These are phyloP conservation scores for Claviceps sp. DNA, from an alignment of 2,329 filamentous ascomycete genomes.

Conservation along the genomic window DNA sequence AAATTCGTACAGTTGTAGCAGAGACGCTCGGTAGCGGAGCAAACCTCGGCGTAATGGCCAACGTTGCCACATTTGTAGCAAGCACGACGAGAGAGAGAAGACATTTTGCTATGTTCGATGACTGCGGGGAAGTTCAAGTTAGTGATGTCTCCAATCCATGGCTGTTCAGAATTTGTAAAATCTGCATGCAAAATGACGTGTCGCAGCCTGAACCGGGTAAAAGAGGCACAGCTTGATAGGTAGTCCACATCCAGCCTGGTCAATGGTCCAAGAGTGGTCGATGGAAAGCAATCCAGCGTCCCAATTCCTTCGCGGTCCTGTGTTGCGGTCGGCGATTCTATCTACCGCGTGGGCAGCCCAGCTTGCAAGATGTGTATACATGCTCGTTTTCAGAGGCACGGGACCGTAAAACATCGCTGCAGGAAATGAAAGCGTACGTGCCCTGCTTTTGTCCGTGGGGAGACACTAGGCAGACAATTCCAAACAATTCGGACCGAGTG, in stretches of 20 bases:
- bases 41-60: conserved; percentile 76
- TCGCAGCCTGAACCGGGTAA: not conserved
- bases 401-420: no score
- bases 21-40: conserved; percentile 92
- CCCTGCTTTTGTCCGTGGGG: no score
- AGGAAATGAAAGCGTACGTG: no score
- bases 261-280: no score
- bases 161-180: not conserved
- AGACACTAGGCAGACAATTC: not conserved
- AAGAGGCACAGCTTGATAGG: not conserved
- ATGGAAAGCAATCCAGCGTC: no score
- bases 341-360: not conserved
- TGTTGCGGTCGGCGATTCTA: no score
- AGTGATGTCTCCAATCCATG: not conserved
- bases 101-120: conserved; percentile 39
- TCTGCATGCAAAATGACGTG: not conserved
- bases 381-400: not conserved
- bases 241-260: no score
- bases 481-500: not conserved
- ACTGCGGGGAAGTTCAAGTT: not conserved
- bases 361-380: not conserved
- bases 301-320: no score
- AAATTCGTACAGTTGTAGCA: conserved; percentile 88
- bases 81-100: conserved; percentile 67
- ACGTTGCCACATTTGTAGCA: conserved; percentile 79